Evolutionary conservation across 169 alveolate genomes (phyloP).

Genomic region (Amoebophrya sp.): DNA sequence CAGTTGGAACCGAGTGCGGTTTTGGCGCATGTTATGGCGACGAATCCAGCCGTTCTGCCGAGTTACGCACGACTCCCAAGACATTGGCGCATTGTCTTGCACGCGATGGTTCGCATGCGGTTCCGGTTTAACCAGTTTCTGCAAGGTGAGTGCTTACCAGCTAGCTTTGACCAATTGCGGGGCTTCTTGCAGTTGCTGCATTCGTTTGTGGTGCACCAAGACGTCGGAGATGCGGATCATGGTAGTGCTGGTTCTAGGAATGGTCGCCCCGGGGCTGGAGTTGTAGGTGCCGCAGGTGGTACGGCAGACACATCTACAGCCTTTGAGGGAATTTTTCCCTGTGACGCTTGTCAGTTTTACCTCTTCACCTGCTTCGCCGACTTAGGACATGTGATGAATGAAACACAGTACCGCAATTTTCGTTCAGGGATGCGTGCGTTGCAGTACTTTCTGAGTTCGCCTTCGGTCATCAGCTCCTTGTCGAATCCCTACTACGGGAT

Average conservation of each 20-base stretch:
- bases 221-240: neutral
- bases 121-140: conserved; percentile 35
- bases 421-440: neutral
- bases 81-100: neutral
- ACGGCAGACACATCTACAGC: too few species aligned
- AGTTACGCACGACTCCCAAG: conserved; percentile 23
- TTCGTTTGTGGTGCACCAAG: too few species aligned
- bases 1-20: neutral
- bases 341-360: conserved; percentile 22
- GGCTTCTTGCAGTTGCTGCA: neutral
- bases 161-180: neutral
- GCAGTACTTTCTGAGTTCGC: neutral
- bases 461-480: neutral
- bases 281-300: too few species aligned
- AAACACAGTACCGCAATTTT: conserved; percentile 23
- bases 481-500: too few species aligned
- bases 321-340: too few species aligned
- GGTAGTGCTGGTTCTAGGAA: neutral
- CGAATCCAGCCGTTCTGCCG: conserved; percentile 26
- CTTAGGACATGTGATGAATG: neutral
- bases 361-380: conserved; percentile 25
- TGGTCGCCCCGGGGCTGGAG: neutral
- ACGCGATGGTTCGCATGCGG: conserved; percentile 6
- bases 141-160: conserved; percentile 33
- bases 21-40: conserved; percentile 14